These are phyloP conservation scores for Lolium rigidum DNA, from an alignment of 176 grass and related monocot genomes.

Conservation along the genomic window DNA sequence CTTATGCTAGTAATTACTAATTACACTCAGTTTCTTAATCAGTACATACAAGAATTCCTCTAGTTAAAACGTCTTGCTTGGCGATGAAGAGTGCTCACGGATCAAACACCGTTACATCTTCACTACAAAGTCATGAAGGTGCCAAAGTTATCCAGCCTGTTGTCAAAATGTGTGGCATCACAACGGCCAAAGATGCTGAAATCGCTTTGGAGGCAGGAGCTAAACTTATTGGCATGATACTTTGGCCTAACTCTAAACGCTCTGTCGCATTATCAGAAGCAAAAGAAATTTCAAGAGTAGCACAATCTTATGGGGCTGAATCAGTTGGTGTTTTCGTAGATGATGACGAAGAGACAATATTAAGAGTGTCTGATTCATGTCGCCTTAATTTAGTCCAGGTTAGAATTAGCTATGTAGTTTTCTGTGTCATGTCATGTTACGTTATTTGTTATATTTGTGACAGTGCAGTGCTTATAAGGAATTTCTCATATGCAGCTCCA, in stretches of 20 bases:
- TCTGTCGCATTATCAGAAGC: slow-evolving; percentile 65
- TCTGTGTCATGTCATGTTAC: neutral
- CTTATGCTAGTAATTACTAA: neutral
- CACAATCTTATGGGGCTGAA: slow-evolving; percentile 65
- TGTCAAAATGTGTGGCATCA: slow-evolving; percentile 92
- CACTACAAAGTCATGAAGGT: slow-evolving; percentile 4
- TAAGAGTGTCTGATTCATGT: slow-evolving; percentile 65
- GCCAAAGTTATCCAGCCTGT: slow-evolving; percentile 50
- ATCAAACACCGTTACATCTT: slow-evolving; percentile 21
- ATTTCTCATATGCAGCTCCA: slow-evolving; percentile 71
- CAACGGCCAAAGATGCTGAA: slow-evolving; percentile 87
- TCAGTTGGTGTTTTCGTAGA: slow-evolving; percentile 93
- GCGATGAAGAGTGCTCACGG: slow-evolving; percentile 25
- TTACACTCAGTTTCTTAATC: slow-evolving; percentile 34
- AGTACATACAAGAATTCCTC: slow-evolving; percentile 37
- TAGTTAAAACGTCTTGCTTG: slow-evolving; percentile 37
- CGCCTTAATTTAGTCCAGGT: slow-evolving; percentile 78
- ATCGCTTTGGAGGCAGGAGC: slow-evolving; percentile 65
- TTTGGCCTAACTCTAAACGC: slow-evolving; percentile 79
- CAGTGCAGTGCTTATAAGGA: neutral
- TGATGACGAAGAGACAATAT: slow-evolving; percentile 81
- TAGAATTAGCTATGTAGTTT: slow-evolving; percentile 13
- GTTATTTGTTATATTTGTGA: neutral
- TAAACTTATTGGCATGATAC: slow-evolving; percentile 88
- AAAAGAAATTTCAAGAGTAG: slow-evolving; percentile 76